Percentiles rank a stretch among this genome's conserved stretches.
phyloP scores from a whole-genome alignment of 2,329 filamentous ascomycete genomes.

The Zasmidium cellare region DNA sequence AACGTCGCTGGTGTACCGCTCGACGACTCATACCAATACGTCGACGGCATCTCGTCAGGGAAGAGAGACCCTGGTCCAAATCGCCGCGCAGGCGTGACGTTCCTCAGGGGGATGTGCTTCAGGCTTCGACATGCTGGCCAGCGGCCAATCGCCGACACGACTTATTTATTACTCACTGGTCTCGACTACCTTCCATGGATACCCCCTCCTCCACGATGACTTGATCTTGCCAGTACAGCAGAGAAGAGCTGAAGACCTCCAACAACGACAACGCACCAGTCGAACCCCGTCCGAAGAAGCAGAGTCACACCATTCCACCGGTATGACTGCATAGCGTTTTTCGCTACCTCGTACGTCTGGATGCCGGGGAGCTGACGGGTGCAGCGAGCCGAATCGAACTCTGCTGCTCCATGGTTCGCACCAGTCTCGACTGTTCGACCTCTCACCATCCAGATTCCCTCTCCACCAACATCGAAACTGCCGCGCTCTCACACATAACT shows the following conservation, averaged over 20 bases:
- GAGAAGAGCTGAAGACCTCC: neutral
- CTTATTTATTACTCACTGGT: neutral
- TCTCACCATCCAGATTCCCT: neutral
- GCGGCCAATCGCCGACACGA: neutral
- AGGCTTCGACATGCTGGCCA: neutral
- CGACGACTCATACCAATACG: neutral
- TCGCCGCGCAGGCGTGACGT: neutral
- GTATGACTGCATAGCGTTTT: constrained; percentile 7
- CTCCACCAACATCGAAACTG: neutral
- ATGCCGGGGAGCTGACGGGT: constrained; percentile 3
- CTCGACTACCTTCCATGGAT: too few relatives aligned
- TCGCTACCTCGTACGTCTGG: too few relatives aligned
- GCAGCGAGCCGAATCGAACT: constrained; percentile 4
- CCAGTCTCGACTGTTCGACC: neutral
- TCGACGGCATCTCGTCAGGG: neutral
- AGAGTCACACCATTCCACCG: constrained; percentile 11
- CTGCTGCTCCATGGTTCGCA: neutral
- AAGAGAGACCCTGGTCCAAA: neutral
- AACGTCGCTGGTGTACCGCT: neutral
- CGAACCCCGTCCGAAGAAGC: neutral
- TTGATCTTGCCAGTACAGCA: neutral
- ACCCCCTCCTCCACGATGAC: neutral
- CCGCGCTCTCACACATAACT: too few relatives aligned
- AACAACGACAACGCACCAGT: neutral
- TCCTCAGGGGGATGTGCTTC: neutral